Evolutionary conservation across 139 green algal genomes (phyloP).

Genomic region (Tetradesmus obliquus): DNA sequence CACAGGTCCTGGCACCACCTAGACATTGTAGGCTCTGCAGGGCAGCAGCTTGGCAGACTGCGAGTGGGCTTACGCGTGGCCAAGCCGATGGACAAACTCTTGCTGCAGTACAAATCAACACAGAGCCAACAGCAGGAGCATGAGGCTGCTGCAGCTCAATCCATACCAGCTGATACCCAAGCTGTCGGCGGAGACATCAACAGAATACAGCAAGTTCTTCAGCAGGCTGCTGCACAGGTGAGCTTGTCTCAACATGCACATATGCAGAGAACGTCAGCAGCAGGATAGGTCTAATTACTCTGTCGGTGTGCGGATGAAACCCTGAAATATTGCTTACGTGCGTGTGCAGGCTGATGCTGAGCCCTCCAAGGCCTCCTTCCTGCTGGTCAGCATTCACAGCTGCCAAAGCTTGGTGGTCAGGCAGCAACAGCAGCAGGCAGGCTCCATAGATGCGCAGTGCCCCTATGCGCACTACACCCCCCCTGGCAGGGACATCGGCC

Average conservation of each 20-base stretch:
- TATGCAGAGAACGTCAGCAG: background rate
- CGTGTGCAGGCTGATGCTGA: conserved; percentile 33
- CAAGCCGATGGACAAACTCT: conserved; percentile 53
- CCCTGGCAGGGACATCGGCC: background rate
- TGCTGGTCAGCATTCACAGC: conserved; percentile 29
- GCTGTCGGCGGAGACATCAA: background rate
- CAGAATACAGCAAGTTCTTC: background rate
- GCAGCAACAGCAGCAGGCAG: conserved; percentile 7
- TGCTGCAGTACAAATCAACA: conserved; percentile 51
- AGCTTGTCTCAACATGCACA: background rate
- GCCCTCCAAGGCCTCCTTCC: conserved; percentile 21
- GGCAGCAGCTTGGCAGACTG: conserved; percentile 59
- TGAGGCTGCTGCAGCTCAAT: background rate
- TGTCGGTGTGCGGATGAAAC: background rate
- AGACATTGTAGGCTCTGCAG: conserved; percentile 56
- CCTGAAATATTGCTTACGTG: background rate
- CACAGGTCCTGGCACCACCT: conserved; percentile 63
- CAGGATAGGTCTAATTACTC: background rate
- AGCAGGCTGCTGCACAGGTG: conserved; percentile 35
- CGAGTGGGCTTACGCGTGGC: conserved; percentile 63
- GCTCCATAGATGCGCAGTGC: background rate
- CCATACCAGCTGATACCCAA: background rate
- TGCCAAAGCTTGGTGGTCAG: conserved; percentile 19
- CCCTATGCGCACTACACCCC: conserved; percentile 39
- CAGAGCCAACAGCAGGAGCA: background rate